A percentile compares a stretch with the other conserved stretches of the same genome.
Evolutionary conservation across 257 asterid genomes (phyloP).

Genomic region (Primulina tabacum): DNA sequence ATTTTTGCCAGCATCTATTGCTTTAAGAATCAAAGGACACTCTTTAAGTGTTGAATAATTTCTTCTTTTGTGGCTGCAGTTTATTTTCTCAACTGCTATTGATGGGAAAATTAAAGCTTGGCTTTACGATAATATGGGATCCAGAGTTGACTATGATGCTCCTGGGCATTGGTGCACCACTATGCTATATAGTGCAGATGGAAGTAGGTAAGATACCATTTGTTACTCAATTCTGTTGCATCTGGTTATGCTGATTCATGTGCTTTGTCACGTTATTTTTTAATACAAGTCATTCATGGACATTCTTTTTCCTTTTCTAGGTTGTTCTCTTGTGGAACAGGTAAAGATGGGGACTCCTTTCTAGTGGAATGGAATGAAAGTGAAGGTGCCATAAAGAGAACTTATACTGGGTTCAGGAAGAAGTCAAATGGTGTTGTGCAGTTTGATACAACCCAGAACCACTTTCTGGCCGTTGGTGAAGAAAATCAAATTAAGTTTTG

Average conservation of each 20-base stretch:
- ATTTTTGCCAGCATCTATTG: too few species aligned
- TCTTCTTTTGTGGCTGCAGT: conserved; percentile 49
- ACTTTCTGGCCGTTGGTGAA: conserved; percentile 94
- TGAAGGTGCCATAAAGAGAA: conserved; percentile 95
- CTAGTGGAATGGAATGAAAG: conserved; percentile 99
- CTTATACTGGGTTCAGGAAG: conserved; percentile 79
- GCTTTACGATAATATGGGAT: conserved; percentile 93
- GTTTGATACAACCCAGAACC: conserved; percentile 91
- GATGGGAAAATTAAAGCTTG: conserved; percentile 99
- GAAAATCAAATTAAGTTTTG: conserved; percentile 92
- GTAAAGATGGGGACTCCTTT: conserved; percentile 94
- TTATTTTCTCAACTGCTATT: conserved; percentile 89
- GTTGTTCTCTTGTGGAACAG: conserved; percentile 97
- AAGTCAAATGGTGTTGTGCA: conserved; percentile 80
- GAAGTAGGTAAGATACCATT: conserved; percentile 62
- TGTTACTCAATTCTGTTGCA: not conserved
- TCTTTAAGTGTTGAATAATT: conserved; percentile 11
- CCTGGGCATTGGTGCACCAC: conserved; percentile 98
- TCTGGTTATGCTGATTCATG: not conserved
- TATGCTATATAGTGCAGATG: conserved; percentile 97
- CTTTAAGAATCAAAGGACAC: too few species aligned
- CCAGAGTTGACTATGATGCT: conserved; percentile 98
- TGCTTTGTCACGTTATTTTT: not conserved
- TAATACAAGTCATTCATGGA: conserved; percentile 20
- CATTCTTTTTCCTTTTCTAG: conserved; percentile 37